A percentile compares a stretch with the other conserved stretches of the same genome.
Conservation (phyloP, 148 eudicot genomes). For the Chenopodium formosanum region DNA sequence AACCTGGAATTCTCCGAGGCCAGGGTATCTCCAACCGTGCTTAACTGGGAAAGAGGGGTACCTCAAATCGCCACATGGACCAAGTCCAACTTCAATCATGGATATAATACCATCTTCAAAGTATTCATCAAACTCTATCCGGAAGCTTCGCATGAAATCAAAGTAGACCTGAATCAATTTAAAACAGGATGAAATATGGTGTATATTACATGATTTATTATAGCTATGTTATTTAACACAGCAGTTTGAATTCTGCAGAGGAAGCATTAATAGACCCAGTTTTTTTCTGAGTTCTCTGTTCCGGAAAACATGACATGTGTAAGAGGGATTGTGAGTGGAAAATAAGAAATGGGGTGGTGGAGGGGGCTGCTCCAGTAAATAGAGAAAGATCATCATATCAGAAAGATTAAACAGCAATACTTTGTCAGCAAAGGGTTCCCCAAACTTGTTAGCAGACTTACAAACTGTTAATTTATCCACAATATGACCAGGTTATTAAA, state of each 20-base stretch:
- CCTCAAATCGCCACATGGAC: constrained; percentile 92
- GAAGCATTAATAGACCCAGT: background rate
- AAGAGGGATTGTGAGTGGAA: constrained; percentile 2
- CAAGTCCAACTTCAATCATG: constrained; percentile 83
- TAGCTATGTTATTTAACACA: background rate
- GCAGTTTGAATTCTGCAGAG: background rate
- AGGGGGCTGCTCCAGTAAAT: background rate
- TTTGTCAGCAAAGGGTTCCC: background rate
- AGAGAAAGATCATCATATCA: background rate
- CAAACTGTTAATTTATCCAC: background rate
- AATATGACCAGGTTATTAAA: background rate
- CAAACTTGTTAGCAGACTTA: background rate
- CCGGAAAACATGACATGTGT: background rate
- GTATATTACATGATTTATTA: background rate
- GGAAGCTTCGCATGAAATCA: constrained; percentile 97
- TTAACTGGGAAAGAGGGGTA: constrained; percentile 84
- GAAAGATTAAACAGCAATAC: background rate
- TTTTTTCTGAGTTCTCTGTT: background rate
- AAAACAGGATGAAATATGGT: background rate
- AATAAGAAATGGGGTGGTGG: background rate
- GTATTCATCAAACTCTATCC: constrained; percentile 70
- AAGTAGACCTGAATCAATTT: constrained; percentile 71
- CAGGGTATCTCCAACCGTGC: constrained; percentile 99
- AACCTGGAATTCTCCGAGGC: constrained; percentile 97
- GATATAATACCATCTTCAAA: constrained; percentile 73